These are phyloP conservation scores for Rhynchospora tenuis DNA, from an alignment of 176 grass and related monocot species.

Conservation along the genomic window DNA sequence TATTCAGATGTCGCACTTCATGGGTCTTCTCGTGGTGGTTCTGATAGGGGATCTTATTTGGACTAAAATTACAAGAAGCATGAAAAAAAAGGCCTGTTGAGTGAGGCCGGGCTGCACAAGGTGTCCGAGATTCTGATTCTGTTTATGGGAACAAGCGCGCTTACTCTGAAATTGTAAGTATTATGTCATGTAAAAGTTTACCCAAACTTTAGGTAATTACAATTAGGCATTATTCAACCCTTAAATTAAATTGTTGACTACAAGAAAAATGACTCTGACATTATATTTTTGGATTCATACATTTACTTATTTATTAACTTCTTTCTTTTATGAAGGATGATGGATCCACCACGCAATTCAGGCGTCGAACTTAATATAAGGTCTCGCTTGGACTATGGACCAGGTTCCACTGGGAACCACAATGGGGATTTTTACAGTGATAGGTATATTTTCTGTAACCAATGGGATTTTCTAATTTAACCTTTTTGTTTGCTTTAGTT, in stretches of 20 bases:
- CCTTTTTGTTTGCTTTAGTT: background rate
- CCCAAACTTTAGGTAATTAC: background rate
- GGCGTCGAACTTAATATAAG: constrained; percentile 3
- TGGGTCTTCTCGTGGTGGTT: constrained; percentile 6
- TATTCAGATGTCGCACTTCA: constrained; percentile 13
- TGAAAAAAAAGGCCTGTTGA: constrained; percentile 6
- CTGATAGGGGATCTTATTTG: constrained; percentile 17
- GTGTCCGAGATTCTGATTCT: constrained; percentile 19
- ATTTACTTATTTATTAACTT: background rate
- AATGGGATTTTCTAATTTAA: background rate
- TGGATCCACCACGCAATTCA: background rate
- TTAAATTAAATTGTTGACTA: background rate
- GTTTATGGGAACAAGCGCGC: constrained; percentile 20
- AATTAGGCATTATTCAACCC: background rate
- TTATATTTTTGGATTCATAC: background rate
- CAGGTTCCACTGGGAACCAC: background rate
- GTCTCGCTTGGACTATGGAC: constrained; percentile 15
- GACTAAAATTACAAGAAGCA: constrained; percentile 20
- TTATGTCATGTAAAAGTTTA: background rate
- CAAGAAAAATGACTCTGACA: background rate
- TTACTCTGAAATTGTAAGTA: constrained; percentile 18
- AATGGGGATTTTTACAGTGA: constrained; percentile 10
- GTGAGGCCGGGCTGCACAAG: constrained; percentile 2
- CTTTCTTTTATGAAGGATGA: constrained; percentile 16
- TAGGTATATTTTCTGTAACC: constrained; percentile 2